Conservation (phyloP, 139 green algal genomes). For the Coelastrella sp. region DNA sequence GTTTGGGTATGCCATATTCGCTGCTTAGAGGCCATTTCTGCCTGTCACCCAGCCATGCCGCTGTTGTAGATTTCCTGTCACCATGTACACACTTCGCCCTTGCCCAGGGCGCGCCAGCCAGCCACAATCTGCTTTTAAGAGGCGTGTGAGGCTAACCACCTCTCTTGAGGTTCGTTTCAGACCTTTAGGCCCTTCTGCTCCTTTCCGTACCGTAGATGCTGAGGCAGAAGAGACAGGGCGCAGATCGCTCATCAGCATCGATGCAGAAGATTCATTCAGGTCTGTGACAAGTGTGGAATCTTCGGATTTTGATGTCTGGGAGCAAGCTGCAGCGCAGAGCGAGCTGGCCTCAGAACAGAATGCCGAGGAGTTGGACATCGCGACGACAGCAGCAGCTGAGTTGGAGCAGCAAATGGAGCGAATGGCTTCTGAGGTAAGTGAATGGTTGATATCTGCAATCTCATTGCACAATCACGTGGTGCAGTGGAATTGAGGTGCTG, state of each 20-base stretch:
- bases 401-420: conserved; percentile 29
- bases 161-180: neutral
- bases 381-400: conserved; percentile 19
- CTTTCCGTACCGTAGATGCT: conserved; percentile 15
- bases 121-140: neutral
- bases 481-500: too few relatives aligned
- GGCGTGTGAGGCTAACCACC: neutral
- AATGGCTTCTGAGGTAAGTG: neutral
- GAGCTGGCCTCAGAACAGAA: neutral
- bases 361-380: too few relatives aligned
- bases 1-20: neutral
- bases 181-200: neutral
- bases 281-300: neutral
- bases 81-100: neutral
- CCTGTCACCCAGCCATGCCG: neutral
- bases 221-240: conserved; percentile 35
- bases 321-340: neutral
- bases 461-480: too few relatives aligned
- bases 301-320: neutral
- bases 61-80: neutral
- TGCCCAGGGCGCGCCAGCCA: neutral
- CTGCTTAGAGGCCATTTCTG: neutral
- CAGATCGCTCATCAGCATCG: neutral
- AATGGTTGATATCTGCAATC: too few relatives aligned
- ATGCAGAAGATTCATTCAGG: neutral